Evolutionary conservation across 805 yeast species (phyloP), one percentile per base, ranked within the genome.

Genomic region (Isabelozyma rhagii): DNA sequence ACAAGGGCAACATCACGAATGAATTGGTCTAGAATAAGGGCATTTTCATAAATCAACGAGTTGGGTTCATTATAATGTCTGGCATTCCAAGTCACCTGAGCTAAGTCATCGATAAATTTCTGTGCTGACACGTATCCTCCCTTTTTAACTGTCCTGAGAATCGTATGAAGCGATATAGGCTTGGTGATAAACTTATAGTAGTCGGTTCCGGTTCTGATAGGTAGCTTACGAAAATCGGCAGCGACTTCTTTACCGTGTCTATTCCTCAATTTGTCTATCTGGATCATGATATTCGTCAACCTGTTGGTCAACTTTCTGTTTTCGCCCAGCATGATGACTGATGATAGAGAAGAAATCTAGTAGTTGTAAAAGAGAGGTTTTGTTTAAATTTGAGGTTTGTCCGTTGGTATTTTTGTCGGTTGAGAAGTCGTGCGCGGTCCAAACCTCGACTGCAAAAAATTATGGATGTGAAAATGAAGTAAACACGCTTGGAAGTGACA

Each of bases 1-100:
- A 85, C 83, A 31, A 86, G 71, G 29, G 75, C 70, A 42, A 66
- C 67, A 8, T 75, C 73, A 48, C 64, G 68, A 44, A 85, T 62
- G 61, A 67, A 83, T 41, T 73, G 64, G 57, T 85, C 85, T 53
- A 85, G 66, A 18, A 82, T 71, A 15, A 75, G 72, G 3, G 91
- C 97, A 57, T 86, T 87, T 21, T 75, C 74, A 67, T 86, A 87
- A 47, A 87, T 85, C 14, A 72, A 72, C 0, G 91, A 82, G 11
- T 78, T 83, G 53, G 83, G 84, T 50, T 83, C 83, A 67, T 93
- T 93, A 67, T 85, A 93, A 44, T 85, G 80, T 52, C 89, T 81
- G 3, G 97, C 97, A 62, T 93, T 93, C 91, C 96, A 89, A 1
- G 89, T 80, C 47, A 93, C 87, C 65, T 89, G 96, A 0, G 86